phyloP scores from a whole-genome alignment of 176 grass and related monocot species.

The Musa acuminata region DNA sequence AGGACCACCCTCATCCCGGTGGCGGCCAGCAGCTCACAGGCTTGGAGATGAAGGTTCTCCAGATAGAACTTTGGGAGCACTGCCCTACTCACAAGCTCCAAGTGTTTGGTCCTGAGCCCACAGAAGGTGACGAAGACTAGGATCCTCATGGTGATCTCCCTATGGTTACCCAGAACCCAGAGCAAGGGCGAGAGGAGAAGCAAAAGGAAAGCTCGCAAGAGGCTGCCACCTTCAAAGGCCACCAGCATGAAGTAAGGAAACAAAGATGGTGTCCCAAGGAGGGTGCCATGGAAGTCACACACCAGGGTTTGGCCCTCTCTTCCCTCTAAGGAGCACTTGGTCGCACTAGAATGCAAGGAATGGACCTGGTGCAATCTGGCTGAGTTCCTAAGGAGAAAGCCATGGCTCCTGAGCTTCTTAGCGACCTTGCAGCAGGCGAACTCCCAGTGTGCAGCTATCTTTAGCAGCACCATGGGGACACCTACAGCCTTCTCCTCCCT shows the following conservation, averaged over 20 bases:
- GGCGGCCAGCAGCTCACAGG: constrained; percentile 40
- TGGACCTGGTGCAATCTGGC: background rate
- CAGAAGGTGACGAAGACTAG: constrained; percentile 70
- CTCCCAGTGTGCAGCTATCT: constrained; percentile 52
- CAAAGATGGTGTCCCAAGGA: constrained; percentile 33
- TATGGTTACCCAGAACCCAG: constrained; percentile 35
- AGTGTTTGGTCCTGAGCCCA: constrained; percentile 37
- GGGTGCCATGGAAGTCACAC: constrained; percentile 48
- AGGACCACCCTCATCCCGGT: constrained; percentile 36
- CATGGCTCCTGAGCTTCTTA: constrained; percentile 37
- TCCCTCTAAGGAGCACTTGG: constrained; percentile 16
- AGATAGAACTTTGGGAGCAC: constrained; percentile 76
- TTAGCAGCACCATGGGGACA: constrained; percentile 34
- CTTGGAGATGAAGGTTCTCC: constrained; percentile 50
- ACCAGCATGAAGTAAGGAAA: constrained; percentile 99
- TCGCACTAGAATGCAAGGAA: constrained; percentile 12
- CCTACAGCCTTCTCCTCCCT: background rate
- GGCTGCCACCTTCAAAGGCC: constrained; percentile 69
- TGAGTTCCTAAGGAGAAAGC: constrained; percentile 30
- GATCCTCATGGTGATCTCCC: constrained; percentile 27
- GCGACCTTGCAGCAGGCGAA: constrained; percentile 41
- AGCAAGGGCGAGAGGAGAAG: constrained; percentile 43
- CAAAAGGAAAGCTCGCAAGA: constrained; percentile 47
- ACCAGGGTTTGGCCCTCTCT: constrained; percentile 24
- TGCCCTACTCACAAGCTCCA: constrained; percentile 48